Evolutionary conservation across 768 basidiomycete genomes (phyloP).

Genomic region (Boletus reticulatus): DNA sequence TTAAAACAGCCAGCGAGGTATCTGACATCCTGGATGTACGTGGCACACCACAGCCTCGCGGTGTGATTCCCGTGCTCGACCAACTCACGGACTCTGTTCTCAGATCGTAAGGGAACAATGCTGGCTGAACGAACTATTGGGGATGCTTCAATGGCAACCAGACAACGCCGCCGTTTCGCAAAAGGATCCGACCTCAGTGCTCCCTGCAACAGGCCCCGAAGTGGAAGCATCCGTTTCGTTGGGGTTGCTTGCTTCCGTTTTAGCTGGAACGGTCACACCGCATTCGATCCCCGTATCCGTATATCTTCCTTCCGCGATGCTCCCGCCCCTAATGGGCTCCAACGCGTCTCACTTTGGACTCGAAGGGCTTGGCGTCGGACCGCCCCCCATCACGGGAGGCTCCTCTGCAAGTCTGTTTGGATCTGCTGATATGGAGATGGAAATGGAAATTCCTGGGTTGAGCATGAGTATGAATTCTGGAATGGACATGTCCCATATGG

Average conservation of each 20-base stretch:
- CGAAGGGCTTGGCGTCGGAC: slow-evolving; percentile 25
- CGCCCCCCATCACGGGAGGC: slow-evolving; percentile 20
- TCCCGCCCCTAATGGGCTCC: slow-evolving; percentile 19
- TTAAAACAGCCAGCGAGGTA: slow-evolving; percentile 69
- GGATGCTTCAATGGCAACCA: slow-evolving; percentile 58
- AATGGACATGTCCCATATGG: slow-evolving; percentile 29
- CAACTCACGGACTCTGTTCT: background rate
- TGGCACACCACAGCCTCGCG: background rate
- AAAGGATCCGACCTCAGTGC: background rate
- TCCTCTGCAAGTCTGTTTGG: slow-evolving; percentile 31
- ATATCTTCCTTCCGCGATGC: slow-evolving; percentile 46
- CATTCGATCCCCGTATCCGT: slow-evolving; percentile 67
- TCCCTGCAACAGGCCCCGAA: slow-evolving; percentile 24
- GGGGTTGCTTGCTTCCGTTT: slow-evolving; percentile 60
- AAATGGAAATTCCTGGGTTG: slow-evolving; percentile 35
- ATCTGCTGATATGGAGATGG: slow-evolving; percentile 32
- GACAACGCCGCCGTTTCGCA: slow-evolving; percentile 32
- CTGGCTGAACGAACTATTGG: slow-evolving; percentile 76
- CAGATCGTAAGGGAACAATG: slow-evolving; percentile 72
- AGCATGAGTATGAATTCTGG: slow-evolving; percentile 34
- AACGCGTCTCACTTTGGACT: slow-evolving; percentile 29
- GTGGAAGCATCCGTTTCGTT: slow-evolving; percentile 39
- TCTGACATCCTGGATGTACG: slow-evolving; percentile 73
- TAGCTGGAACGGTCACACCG: slow-evolving; percentile 47
- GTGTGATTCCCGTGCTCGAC: background rate